Conservation (phyloP, 116 monocot species). For the Dioscorea cayenensis region DNA sequence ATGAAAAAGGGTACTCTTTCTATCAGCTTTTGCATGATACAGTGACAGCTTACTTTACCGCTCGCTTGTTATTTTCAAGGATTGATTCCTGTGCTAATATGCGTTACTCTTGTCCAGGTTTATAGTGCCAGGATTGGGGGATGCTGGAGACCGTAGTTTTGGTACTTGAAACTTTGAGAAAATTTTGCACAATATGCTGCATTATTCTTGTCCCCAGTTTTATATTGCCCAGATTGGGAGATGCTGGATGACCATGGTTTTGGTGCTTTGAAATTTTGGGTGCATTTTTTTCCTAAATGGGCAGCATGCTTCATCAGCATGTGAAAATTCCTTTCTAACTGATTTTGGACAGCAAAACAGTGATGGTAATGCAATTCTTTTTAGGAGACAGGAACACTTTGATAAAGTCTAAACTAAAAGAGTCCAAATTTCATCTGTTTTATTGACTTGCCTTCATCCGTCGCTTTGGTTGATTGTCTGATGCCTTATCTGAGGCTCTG, state of each 20-base stretch:
- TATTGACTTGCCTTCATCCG: too few relatives aligned
- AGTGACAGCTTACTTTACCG: background rate
- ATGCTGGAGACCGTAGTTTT: conserved; percentile 89
- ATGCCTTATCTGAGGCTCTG: too few relatives aligned
- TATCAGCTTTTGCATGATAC: background rate
- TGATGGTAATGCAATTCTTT: too few relatives aligned
- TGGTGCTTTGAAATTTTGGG: conserved; percentile 33
- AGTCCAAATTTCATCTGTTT: too few relatives aligned
- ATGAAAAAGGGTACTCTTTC: conserved; percentile 70
- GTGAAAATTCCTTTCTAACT: too few relatives aligned
- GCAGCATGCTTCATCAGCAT: too few relatives aligned
- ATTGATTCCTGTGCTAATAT: background rate
- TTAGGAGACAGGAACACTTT: too few relatives aligned
- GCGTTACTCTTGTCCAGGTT: conserved; percentile 36
- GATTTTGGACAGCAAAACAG: too few relatives aligned
- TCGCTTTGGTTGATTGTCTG: too few relatives aligned
- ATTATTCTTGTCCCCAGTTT: conserved; percentile 45
- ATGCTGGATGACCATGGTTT: conserved; percentile 86
- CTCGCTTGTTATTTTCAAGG: background rate
- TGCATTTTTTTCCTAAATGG: too few relatives aligned
- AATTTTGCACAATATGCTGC: background rate
- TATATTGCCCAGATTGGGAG: conserved; percentile 84
- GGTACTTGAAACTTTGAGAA: conserved; percentile 34
- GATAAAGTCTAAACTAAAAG: too few relatives aligned
- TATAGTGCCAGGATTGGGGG: conserved; percentile 94